These are phyloP conservation scores for Debaryomyces maramus DNA, from an alignment of 805 yeast species.

Conservation along the genomic window DNA sequence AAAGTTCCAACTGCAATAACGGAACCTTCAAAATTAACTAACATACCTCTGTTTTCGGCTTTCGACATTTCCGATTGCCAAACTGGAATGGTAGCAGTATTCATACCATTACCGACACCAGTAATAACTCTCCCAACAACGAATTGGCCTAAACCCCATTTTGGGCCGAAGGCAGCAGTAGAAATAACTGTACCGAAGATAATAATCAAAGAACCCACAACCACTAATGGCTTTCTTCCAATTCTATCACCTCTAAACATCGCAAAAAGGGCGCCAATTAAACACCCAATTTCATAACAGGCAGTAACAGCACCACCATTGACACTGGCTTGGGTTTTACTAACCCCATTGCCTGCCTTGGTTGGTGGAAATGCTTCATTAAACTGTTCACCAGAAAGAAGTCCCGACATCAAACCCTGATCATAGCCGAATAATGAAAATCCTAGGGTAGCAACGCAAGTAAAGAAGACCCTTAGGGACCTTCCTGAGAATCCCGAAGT, in stretches of 20 bases:
- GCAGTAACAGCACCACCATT: constrained; percentile 71
- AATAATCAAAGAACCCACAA: constrained; percentile 38
- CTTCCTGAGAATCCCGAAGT: constrained; percentile 60
- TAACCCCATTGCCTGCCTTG: constrained; percentile 23
- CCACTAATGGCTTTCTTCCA: constrained; percentile 45
- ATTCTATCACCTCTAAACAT: constrained; percentile 38
- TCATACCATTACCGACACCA: constrained; percentile 42
- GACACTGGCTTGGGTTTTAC: constrained; percentile 31
- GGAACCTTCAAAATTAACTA: constrained; percentile 48
- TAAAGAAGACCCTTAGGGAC: constrained; percentile 32
- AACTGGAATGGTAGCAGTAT: constrained; percentile 46
- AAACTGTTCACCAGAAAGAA: constrained; percentile 40
- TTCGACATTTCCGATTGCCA: constrained; percentile 49
- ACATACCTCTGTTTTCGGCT: constrained; percentile 42
- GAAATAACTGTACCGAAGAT: constrained; percentile 44
- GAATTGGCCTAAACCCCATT: constrained; percentile 66
- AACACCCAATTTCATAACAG: constrained; percentile 64
- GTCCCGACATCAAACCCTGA: constrained; percentile 48
- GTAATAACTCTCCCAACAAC: constrained; percentile 58
- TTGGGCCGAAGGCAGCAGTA: constrained; percentile 34
- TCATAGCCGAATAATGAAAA: constrained; percentile 36
- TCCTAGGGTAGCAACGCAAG: constrained; percentile 29
- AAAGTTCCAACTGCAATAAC: constrained; percentile 67
- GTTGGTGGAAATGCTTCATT: constrained; percentile 42
- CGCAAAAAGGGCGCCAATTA: constrained; percentile 45